Evolutionary conservation across 805 yeast genomes (phyloP).

Genomic region (Hanseniaspora mollemarum): DNA sequence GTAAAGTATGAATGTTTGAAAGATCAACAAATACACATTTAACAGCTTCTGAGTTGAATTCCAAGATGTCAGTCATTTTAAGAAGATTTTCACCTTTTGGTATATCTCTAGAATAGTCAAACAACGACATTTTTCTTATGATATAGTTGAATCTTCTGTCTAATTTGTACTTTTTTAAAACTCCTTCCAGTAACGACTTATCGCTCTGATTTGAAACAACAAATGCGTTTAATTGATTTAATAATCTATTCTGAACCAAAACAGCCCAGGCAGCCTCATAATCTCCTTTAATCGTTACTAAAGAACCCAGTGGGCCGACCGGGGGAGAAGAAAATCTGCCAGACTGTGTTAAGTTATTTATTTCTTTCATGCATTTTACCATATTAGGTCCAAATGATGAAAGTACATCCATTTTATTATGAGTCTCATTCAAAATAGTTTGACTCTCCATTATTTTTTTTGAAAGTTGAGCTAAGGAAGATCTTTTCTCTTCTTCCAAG

Average conservation of each 20-base stretch:
- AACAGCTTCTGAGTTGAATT: constrained; percentile 43
- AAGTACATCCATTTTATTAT: constrained; percentile 26
- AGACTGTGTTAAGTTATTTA: constrained; percentile 26
- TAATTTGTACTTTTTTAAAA: constrained; percentile 27
- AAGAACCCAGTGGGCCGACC: constrained; percentile 69
- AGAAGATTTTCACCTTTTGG: constrained; percentile 29
- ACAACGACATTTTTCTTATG: constrained; percentile 26
- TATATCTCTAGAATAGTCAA: constrained; percentile 39
- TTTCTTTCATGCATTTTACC: constrained; percentile 33
- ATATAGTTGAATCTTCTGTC: constrained; percentile 1
- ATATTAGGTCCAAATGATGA: constrained; percentile 44
- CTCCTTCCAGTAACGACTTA: constrained; percentile 33
- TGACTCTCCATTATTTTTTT: background rate
- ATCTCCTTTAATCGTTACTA: constrained; percentile 45
- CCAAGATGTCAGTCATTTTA: constrained; percentile 51
- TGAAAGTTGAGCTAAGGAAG: background rate
- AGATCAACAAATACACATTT: constrained; percentile 55
- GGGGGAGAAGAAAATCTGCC: constrained; percentile 41
- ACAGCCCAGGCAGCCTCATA: constrained; percentile 44
- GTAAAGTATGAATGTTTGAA: constrained; percentile 45
- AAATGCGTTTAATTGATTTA: constrained; percentile 46
- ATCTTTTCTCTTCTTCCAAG: constrained; percentile 23
- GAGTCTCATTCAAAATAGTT: background rate
- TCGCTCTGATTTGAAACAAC: constrained; percentile 58
- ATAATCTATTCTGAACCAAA: constrained; percentile 47